These are phyloP conservation scores for Paecilomyces sp. DNA, from an alignment of 2,329 filamentous ascomycete genomes.

Conservation along the genomic window DNA sequence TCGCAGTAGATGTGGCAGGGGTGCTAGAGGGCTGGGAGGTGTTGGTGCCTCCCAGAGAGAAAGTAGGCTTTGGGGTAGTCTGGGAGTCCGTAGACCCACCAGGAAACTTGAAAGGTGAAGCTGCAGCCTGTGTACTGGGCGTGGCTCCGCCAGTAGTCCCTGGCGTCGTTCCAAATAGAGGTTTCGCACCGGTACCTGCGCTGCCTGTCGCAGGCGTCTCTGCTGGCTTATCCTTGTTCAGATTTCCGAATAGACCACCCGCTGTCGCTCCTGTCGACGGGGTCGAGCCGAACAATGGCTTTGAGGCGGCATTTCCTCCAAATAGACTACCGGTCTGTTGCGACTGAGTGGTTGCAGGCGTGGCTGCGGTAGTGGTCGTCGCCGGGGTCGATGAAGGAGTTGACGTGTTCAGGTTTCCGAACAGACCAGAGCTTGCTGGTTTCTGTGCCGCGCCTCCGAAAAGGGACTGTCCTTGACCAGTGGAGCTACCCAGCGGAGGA, in stretches of 20 bases:
- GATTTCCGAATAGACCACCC: slow-evolving; percentile 22
- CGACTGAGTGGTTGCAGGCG: slow-evolving; percentile 18
- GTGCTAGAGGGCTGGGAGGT: slow-evolving; percentile 15
- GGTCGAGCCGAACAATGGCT: slow-evolving; percentile 19
- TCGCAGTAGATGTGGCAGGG: slow-evolving; percentile 20
- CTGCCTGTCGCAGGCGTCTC: slow-evolving; percentile 16
- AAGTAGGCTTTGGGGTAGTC: slow-evolving; percentile 17
- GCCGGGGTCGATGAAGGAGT: slow-evolving; percentile 16
- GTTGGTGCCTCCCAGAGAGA: slow-evolving; percentile 14
- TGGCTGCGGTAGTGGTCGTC: slow-evolving; percentile 9
- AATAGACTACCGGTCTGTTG: slow-evolving; percentile 23
- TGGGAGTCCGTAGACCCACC: slow-evolving; percentile 13
- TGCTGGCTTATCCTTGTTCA: slow-evolving; percentile 23
- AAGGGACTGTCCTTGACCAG: slow-evolving; percentile 20
- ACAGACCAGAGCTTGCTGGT: slow-evolving; percentile 11
- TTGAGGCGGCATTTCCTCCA: slow-evolving; percentile 17
- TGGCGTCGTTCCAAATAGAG: slow-evolving; percentile 19
- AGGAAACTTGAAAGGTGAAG: slow-evolving; percentile 23
- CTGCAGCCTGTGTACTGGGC: slow-evolving; percentile 15
- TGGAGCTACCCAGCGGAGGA: slow-evolving; percentile 30
- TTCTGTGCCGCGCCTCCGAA: slow-evolving; percentile 20
- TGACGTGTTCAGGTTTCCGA: slow-evolving; percentile 20
- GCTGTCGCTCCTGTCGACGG: slow-evolving; percentile 11
- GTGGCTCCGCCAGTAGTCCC: slow-evolving; percentile 10
- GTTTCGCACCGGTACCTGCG: slow-evolving; percentile 17